These are phyloP conservation scores for Stachybotrys elegans DNA, from an alignment of 2,329 filamentous ascomycete species.

Conservation along the genomic window DNA sequence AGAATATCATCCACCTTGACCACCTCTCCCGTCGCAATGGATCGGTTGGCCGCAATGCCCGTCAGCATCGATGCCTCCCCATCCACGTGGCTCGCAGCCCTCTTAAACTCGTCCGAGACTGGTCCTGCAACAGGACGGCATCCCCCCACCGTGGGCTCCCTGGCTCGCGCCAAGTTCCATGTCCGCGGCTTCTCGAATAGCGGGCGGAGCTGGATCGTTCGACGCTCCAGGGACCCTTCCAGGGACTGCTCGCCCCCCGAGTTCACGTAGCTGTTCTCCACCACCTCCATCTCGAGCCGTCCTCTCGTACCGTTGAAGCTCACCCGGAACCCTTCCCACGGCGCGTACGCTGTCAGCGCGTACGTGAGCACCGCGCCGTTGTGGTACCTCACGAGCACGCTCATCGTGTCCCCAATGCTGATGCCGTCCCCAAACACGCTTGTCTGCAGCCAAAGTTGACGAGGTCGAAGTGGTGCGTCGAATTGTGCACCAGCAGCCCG, in stretches of 20 bases:
- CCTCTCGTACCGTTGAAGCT: slow-evolving; percentile 55
- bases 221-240: slow-evolving; percentile 47
- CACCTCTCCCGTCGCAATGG: slow-evolving; percentile 51
- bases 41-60: slow-evolving; percentile 54
- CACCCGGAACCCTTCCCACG: slow-evolving; percentile 57
- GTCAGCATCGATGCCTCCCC: slow-evolving; percentile 55
- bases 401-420: slow-evolving; percentile 62
- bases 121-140: slow-evolving; percentile 13
- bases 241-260: slow-evolving; percentile 52
- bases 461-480: slow-evolving; percentile 59
- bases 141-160: not conserved
- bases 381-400: slow-evolving; percentile 50
- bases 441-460: slow-evolving; percentile 52
- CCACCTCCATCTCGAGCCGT: slow-evolving; percentile 55
- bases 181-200: slow-evolving; percentile 55
- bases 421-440: slow-evolving; percentile 60
- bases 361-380: slow-evolving; percentile 56
- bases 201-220: slow-evolving; percentile 43
- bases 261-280: slow-evolving; percentile 59
- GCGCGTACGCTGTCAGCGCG: slow-evolving; percentile 54
- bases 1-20: slow-evolving; percentile 51
- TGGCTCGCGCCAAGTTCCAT: no score
- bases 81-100: slow-evolving; percentile 54
- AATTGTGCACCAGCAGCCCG: slow-evolving; percentile 56
- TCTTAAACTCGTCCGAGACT: slow-evolving; percentile 43